These are phyloP conservation scores for Pseudogymnoascus verrucosus DNA, from an alignment of 2,329 filamentous ascomycete genomes.

Conservation along the genomic window DNA sequence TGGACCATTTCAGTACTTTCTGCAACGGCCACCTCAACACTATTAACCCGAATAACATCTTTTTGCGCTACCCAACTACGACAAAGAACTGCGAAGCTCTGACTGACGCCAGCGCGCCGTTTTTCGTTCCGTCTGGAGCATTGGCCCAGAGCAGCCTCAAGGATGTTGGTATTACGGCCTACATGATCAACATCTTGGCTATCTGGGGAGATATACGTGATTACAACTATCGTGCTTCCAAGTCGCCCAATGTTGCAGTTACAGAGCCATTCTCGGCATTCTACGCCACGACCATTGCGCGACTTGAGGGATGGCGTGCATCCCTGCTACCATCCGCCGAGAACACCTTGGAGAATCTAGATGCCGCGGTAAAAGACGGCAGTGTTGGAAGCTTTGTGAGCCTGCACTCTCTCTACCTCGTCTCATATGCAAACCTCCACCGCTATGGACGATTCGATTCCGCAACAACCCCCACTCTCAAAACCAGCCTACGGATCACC, in stretches of 20 bases:
- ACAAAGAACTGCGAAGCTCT: slow-evolving; percentile 55
- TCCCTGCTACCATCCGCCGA: slow-evolving; percentile 47
- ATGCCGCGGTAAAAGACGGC: slow-evolving; percentile 43
- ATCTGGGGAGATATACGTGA: slow-evolving; percentile 59
- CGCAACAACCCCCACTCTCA: slow-evolving; percentile 34
- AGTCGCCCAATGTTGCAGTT: slow-evolving; percentile 31
- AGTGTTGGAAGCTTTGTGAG: slow-evolving; percentile 52
- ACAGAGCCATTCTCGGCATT: slow-evolving; percentile 33
- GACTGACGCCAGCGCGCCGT: slow-evolving; percentile 46
- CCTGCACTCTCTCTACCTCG: slow-evolving; percentile 60
- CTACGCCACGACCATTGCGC: slow-evolving; percentile 42
- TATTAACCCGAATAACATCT: slow-evolving; percentile 57
- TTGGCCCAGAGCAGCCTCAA: slow-evolving; percentile 28
- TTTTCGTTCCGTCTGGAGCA: slow-evolving; percentile 47
- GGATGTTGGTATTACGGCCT: slow-evolving; percentile 45
- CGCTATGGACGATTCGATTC: slow-evolving; percentile 44
- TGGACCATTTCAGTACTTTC: slow-evolving; percentile 59
- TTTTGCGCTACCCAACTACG: slow-evolving; percentile 57
- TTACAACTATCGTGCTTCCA: slow-evolving; percentile 46
- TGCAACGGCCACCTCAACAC: slow-evolving; percentile 45
- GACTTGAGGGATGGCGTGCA: slow-evolving; percentile 50
- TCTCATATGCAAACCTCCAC: slow-evolving; percentile 56
- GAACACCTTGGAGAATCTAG: slow-evolving; percentile 50
- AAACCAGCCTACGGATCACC: slow-evolving; percentile 40
- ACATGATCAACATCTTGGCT: slow-evolving; percentile 53